Evolutionary conservation across 768 basidiomycete genomes (phyloP).

Genomic region (Epithele typhae): DNA sequence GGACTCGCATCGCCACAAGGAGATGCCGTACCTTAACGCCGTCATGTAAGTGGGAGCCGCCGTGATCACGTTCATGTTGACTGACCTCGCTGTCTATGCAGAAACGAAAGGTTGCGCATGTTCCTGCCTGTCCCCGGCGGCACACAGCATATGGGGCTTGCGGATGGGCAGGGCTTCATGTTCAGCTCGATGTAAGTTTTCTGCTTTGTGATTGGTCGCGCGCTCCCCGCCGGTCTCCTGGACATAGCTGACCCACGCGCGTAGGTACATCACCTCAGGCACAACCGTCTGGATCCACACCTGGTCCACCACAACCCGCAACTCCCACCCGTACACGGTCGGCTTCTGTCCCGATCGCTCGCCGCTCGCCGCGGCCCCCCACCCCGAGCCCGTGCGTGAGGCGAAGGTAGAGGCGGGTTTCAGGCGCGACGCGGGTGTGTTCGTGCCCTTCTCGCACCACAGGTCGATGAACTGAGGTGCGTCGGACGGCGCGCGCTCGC

Average conservation of each 20-base stretch:
- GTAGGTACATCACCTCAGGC: conserved; percentile 30
- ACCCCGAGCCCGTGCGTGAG: neutral
- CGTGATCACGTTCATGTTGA: conserved; percentile 22
- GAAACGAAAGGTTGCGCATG: conserved; percentile 43
- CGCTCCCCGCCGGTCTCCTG: too few relatives aligned
- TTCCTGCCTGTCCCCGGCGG: conserved; percentile 38
- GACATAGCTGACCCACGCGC: neutral
- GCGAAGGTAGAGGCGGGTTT: neutral
- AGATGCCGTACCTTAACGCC: conserved; percentile 13
- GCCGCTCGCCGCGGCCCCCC: conserved; percentile 22
- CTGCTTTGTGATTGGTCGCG: neutral
- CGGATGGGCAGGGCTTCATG: conserved; percentile 26
- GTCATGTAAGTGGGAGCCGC: conserved; percentile 7
- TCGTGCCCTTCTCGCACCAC: conserved; percentile 41
- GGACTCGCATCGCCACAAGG: neutral
- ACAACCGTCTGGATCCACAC: conserved; percentile 31
- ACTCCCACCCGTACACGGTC: conserved; percentile 39
- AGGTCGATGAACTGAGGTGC: conserved; percentile 45
- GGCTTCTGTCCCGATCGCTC: conserved; percentile 43
- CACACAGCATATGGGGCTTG: conserved; percentile 31
- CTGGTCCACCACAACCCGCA: conserved; percentile 43
- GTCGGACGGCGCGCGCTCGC: conserved; percentile 47
- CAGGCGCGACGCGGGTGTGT: conserved; percentile 27
- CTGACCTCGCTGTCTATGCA: conserved; percentile 18
- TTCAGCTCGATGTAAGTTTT: conserved; percentile 29